Percentiles rank a stretch among this genome's conserved stretches.
Evolutionary conservation across 176 grass and related monocot species (phyloP).

Genomic region (barley (Hordeum vulgare)): DNA sequence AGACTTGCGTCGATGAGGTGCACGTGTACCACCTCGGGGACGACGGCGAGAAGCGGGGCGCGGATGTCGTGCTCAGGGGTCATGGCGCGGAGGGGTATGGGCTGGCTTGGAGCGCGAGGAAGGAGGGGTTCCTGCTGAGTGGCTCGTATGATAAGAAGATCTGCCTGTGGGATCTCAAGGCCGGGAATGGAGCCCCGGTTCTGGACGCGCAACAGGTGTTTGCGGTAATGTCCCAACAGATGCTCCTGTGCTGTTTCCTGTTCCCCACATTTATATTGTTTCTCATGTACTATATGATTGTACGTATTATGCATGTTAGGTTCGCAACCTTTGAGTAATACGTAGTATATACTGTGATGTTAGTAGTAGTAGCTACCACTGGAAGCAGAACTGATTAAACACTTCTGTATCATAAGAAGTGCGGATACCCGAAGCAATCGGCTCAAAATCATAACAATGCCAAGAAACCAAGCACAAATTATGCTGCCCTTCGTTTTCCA

Average conservation of each 20-base stretch:
- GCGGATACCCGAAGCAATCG: neutral
- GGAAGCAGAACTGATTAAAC: neutral
- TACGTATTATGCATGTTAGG: neutral
- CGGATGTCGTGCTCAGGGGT: slow-evolving; percentile 63
- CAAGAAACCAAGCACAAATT: neutral
- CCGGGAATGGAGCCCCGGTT: slow-evolving; percentile 23
- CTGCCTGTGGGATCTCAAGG: slow-evolving; percentile 79
- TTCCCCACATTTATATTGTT: neutral
- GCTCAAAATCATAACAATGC: neutral
- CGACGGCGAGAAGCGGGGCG: slow-evolving; percentile 22
- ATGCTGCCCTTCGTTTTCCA: neutral
- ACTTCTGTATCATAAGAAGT: neutral
- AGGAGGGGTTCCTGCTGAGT: slow-evolving; percentile 75
- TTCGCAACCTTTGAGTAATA: neutral
- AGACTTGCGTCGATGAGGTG: slow-evolving; percentile 68
- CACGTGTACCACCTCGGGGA: slow-evolving; percentile 62
- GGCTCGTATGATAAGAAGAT: slow-evolving; percentile 95
- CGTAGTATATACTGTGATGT: neutral
- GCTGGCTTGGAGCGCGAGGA: slow-evolving; percentile 65
- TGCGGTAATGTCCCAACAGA: slow-evolving; percentile 55
- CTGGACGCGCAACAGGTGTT: slow-evolving; percentile 73
- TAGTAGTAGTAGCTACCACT: neutral
- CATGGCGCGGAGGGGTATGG: slow-evolving; percentile 85
- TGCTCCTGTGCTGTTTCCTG: neutral
- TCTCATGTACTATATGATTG: neutral